Percentiles rank a stretch among this genome's conserved stretches.
These are phyloP conservation scores for Phytophthora sp. DNA, from an alignment of 352 stramenopile genomes.

Conservation along the genomic window DNA sequence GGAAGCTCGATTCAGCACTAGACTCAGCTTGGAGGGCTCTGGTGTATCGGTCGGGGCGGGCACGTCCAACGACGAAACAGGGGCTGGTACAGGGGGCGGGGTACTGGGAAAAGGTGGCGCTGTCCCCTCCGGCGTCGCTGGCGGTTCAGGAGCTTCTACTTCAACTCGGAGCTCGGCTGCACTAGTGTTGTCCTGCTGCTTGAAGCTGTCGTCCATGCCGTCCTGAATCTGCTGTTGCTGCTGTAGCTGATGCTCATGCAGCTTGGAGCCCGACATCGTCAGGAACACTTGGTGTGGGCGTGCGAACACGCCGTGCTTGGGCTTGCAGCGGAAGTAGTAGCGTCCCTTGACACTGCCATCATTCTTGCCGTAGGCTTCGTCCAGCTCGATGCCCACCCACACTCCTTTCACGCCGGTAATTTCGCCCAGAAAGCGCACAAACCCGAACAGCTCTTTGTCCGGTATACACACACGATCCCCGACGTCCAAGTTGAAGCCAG, in stretches of 20 bases:
- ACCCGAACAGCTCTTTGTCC: constrained; percentile 84
- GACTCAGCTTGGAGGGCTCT: constrained; percentile 65
- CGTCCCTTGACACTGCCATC: constrained; percentile 82
- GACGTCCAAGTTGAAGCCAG: constrained; percentile 57
- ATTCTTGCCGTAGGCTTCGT: constrained; percentile 82
- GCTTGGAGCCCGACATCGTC: constrained; percentile 61
- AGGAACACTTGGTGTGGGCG: constrained; percentile 79
- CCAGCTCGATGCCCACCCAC: constrained; percentile 83
- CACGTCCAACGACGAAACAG: constrained; percentile 14
- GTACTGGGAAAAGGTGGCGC: constrained; percentile 23
- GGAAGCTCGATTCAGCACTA: constrained; percentile 65
- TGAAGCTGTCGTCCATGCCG: constrained; percentile 16
- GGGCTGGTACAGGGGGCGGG: constrained; percentile 26
- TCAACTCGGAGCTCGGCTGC: constrained; percentile 39
- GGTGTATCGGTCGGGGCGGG: constrained; percentile 30
- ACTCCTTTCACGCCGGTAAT: constrained; percentile 71
- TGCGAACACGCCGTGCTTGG: constrained; percentile 83
- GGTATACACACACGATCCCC: constrained; percentile 86
- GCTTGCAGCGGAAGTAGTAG: constrained; percentile 82
- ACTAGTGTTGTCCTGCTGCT: constrained; percentile 19
- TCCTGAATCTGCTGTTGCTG: constrained; percentile 41
- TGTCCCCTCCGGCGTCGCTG: constrained; percentile 23
- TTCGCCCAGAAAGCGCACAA: constrained; percentile 79
- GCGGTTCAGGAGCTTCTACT: constrained; percentile 22
- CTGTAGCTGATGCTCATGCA: constrained; percentile 57